Evolutionary conservation across 1,284 basidiomycete species (phyloP).

Genomic region (Austroboletus olivaceoglutinosus): DNA sequence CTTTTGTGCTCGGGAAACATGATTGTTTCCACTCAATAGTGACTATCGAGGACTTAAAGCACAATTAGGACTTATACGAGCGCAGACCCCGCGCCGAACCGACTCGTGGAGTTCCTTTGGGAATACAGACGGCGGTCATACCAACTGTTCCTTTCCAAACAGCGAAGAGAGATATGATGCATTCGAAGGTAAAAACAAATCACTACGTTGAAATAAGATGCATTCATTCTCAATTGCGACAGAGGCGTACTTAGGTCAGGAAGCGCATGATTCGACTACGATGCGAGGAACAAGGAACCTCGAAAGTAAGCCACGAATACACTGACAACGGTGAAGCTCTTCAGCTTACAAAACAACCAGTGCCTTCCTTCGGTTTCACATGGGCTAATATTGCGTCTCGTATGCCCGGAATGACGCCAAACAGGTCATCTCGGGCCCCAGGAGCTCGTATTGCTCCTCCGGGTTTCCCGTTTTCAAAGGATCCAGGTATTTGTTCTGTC

Average conservation of each 20-base stretch:
- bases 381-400: constrained; percentile 2
- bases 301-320: constrained; percentile 12
- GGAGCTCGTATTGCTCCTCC: constrained; percentile 5
- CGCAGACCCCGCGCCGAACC: constrained; percentile 18
- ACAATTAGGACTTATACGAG: constrained; percentile 56
- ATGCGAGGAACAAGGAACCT: constrained; percentile 3
- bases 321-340: neutral
- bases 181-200: constrained; percentile 7
- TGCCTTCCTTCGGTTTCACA: constrained; percentile 16
- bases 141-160: neutral
- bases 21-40: constrained; percentile 37
- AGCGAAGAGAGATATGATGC: constrained; percentile 4
- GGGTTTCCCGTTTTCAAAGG: constrained; percentile 1
- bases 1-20: neutral
- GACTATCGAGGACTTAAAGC: constrained; percentile 75
- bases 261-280: neutral
- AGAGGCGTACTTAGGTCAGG: constrained; percentile 5
- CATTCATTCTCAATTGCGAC: neutral
- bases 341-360: constrained; percentile 9
- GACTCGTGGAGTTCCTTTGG: constrained; percentile 19
- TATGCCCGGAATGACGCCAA: neutral
- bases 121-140: neutral
- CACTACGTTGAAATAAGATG: neutral
- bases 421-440: neutral
- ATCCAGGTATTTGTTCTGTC: constrained; percentile 10